These are phyloP conservation scores for Lavandula angustifolia DNA, from an alignment of 257 asterid genomes.

Conservation along the genomic window DNA sequence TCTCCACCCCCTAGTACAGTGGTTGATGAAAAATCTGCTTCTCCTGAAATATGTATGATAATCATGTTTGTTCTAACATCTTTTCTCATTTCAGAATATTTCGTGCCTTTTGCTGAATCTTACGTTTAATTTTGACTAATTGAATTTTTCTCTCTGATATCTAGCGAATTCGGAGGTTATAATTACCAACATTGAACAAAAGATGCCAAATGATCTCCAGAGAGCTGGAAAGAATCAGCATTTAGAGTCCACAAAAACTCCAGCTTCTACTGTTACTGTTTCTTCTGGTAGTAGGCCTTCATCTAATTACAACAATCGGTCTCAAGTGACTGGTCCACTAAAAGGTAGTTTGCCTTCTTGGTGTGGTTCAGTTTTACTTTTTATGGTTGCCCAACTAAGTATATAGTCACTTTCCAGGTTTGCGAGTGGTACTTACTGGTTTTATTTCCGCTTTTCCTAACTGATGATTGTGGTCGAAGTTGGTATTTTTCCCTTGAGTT, in stretches of 20 bases:
- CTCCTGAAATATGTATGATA: constrained; percentile 43
- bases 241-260: constrained; percentile 45
- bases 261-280: constrained; percentile 46
- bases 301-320: constrained; percentile 64
- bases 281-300: constrained; percentile 71
- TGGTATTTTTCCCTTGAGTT: background rate
- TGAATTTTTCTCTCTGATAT: constrained; percentile 10
- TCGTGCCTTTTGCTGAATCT: constrained; percentile 20
- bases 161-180: constrained; percentile 51
- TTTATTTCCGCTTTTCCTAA: constrained; percentile 4
- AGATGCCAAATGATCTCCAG: constrained; percentile 46
- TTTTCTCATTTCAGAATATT: constrained; percentile 13
- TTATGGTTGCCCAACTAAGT: constrained; percentile 19
- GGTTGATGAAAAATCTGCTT: constrained; percentile 40
- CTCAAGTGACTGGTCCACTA: constrained; percentile 61
- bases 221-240: constrained; percentile 60
- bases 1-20: constrained; percentile 33
- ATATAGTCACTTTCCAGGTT: background rate
- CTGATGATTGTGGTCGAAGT: constrained; percentile 28
- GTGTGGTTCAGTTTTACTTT: constrained; percentile 9
- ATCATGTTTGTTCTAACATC: constrained; percentile 21
- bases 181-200: constrained; percentile 42
- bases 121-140: constrained; percentile 18
- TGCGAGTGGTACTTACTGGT: constrained; percentile 7
- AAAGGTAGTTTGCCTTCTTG: constrained; percentile 52